A percentile compares a stretch with the other conserved stretches of the same genome.
phyloP scores from a whole-genome alignment of 306 rosid genomes.

The Dalbergia cultrata region DNA sequence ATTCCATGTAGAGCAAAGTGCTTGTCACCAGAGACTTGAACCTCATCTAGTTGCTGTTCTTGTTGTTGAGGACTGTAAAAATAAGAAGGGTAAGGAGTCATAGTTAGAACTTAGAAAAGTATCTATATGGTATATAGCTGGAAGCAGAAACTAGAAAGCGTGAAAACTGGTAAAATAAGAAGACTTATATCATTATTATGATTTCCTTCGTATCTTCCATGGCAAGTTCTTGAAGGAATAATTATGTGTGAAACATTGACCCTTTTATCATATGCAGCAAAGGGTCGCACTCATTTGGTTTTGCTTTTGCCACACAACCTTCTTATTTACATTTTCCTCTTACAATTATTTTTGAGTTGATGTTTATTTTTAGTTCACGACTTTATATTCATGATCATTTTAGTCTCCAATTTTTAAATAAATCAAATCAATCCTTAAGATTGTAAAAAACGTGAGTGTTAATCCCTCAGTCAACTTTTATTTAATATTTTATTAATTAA shows the following conservation, averaged over 20 bases:
- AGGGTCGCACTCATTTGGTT: neutral
- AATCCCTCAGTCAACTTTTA: too few species aligned
- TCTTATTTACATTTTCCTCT: neutral
- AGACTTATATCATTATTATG: neutral
- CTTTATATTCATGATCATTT: too few species aligned
- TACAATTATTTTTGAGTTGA: neutral
- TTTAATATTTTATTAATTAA: too few species aligned
- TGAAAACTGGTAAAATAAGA: neutral
- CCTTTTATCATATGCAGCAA: slow-evolving; percentile 21
- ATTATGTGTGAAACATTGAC: slow-evolving; percentile 41
- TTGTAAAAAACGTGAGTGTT: too few species aligned
- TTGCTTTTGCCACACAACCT: slow-evolving; percentile 7
- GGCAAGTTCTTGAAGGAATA: slow-evolving; percentile 3
- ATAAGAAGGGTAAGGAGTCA: slow-evolving; percentile 40
- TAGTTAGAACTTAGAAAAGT: slow-evolving; percentile 3
- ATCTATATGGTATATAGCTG: too few species aligned
- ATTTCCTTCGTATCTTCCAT: slow-evolving; percentile 6
- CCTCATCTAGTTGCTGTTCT: slow-evolving; percentile 38
- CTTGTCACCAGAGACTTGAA: slow-evolving; percentile 52
- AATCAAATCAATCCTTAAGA: too few species aligned
- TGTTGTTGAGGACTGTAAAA: slow-evolving; percentile 15
- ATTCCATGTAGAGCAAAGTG: slow-evolving; percentile 63
- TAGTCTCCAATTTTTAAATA: too few species aligned
- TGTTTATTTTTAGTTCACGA: too few species aligned
- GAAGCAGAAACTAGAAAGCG: neutral